Evolutionary conservation across 805 yeast species (phyloP).

Genomic region (Saccharomycopsis olivae): DNA sequence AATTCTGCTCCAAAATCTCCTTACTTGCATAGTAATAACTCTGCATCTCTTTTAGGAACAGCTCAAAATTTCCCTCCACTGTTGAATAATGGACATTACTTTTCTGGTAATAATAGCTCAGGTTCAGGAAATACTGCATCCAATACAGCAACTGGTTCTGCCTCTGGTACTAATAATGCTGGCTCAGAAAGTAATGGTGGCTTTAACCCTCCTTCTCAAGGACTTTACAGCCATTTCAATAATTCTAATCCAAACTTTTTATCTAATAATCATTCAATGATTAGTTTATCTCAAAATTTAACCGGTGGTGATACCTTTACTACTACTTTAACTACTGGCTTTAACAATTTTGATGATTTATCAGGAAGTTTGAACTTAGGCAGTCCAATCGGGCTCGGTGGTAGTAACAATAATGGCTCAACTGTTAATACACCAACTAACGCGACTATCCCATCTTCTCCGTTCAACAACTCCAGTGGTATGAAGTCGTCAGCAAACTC

Average conservation of each 20-base stretch:
- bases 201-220: constrained; percentile 5
- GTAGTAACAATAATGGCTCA: not conserved
- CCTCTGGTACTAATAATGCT: not conserved
- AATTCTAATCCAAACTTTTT: constrained; percentile 17
- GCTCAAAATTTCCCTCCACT: not conserved
- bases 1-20: constrained; percentile 1
- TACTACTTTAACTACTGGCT: constrained; percentile 4
- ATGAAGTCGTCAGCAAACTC: constrained; percentile 2
- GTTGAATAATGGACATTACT: not conserved
- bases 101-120: not conserved
- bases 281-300: constrained; percentile 16
- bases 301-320: constrained; percentile 18
- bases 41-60: constrained; percentile 1
- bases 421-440: constrained; percentile 1
- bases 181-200: not conserved
- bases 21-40: constrained; percentile 3
- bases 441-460: constrained; percentile 1
- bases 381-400: too few species aligned
- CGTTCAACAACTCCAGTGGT: constrained; percentile 1
- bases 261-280: constrained; percentile 8
- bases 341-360: constrained; percentile 4
- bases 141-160: not conserved
- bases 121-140: not conserved
- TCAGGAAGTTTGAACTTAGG: not conserved
- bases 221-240: constrained; percentile 16